Conservation (phyloP, 2,329 filamentous ascomycete species). For the Trichoderma cornu-damae region DNA sequence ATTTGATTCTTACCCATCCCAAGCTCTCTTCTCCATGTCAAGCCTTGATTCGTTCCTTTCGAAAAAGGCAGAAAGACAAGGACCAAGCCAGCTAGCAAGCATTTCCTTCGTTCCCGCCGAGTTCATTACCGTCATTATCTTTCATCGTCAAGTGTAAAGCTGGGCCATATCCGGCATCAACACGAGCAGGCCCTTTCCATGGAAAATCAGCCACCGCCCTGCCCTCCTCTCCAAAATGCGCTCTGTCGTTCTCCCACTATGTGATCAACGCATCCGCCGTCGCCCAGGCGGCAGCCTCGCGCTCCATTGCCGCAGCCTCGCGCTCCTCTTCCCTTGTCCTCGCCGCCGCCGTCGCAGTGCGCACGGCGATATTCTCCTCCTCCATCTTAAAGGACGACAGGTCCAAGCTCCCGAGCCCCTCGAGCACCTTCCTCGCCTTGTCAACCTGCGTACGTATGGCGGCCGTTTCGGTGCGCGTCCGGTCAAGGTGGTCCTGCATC, state of each 20-base stretch:
- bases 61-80: no score
- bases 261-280: constrained; percentile 39
- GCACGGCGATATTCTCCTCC: constrained; percentile 18
- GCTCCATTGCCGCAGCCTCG: constrained; percentile 22
- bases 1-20: no score
- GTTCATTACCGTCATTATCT: neutral
- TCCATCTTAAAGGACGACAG: constrained; percentile 22
- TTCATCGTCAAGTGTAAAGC: neutral
- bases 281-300: constrained; percentile 39
- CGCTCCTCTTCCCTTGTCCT: constrained; percentile 17
- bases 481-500: constrained; percentile 79
- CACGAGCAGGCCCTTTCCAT: neutral
- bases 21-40: no score
- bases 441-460: constrained; percentile 62
- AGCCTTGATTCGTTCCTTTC: no score
- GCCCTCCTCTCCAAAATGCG: neutral
- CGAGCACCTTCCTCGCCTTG: constrained; percentile 68
- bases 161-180: no score
- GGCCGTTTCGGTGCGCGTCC: constrained; percentile 66
- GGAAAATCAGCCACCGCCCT: no score
- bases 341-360: neutral
- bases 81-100: no score
- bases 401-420: constrained; percentile 56
- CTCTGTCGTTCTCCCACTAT: constrained; percentile 22
- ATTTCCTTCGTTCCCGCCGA: no score